Percentiles rank a stretch among this genome's conserved stretches.
Conservation (phyloP, 805 yeast genomes). For the Barnettozyma sp. region DNA sequence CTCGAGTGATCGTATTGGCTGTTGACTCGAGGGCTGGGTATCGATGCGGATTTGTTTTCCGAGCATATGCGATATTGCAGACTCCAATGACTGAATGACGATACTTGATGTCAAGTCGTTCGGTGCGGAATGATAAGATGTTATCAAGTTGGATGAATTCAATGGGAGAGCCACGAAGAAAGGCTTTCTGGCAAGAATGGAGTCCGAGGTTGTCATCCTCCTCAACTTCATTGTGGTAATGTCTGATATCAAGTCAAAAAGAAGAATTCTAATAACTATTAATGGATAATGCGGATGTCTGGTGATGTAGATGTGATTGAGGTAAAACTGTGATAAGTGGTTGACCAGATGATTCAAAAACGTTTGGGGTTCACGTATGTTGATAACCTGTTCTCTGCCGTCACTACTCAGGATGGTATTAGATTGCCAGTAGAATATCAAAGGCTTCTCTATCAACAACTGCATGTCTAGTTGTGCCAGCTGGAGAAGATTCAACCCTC, state of each 20-base stretch:
- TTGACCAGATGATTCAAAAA: slow-evolving; percentile 43
- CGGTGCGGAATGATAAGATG: slow-evolving; percentile 20
- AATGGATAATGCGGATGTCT: slow-evolving; percentile 59
- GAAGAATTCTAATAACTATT: slow-evolving; percentile 56
- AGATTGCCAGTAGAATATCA: slow-evolving; percentile 30
- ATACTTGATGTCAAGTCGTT: slow-evolving; percentile 41
- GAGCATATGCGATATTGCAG: slow-evolving; percentile 38
- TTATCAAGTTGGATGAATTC: slow-evolving; percentile 57
- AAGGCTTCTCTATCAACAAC: slow-evolving; percentile 52
- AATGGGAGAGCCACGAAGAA: slow-evolving; percentile 60
- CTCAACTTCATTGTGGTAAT: slow-evolving; percentile 1
- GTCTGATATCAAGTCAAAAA: slow-evolving; percentile 46
- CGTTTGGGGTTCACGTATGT: slow-evolving; percentile 39
- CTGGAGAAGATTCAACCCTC: slow-evolving; percentile 57
- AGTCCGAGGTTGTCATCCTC: slow-evolving; percentile 24
- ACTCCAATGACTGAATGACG: slow-evolving; percentile 54
- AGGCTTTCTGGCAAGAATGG: slow-evolving; percentile 52
- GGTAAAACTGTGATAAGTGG: slow-evolving; percentile 44
- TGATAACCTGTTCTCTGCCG: slow-evolving; percentile 26
- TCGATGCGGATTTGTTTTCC: slow-evolving; percentile 36
- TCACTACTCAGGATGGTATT: slow-evolving; percentile 25
- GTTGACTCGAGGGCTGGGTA: slow-evolving; percentile 20
- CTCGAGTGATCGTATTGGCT: slow-evolving; percentile 37
- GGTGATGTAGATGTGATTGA: slow-evolving; percentile 60
- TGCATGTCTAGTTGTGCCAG: slow-evolving; percentile 67